Evolutionary conservation across 2,329 filamentous ascomycete species (phyloP).

Genomic region (Penicillium sp.): DNA sequence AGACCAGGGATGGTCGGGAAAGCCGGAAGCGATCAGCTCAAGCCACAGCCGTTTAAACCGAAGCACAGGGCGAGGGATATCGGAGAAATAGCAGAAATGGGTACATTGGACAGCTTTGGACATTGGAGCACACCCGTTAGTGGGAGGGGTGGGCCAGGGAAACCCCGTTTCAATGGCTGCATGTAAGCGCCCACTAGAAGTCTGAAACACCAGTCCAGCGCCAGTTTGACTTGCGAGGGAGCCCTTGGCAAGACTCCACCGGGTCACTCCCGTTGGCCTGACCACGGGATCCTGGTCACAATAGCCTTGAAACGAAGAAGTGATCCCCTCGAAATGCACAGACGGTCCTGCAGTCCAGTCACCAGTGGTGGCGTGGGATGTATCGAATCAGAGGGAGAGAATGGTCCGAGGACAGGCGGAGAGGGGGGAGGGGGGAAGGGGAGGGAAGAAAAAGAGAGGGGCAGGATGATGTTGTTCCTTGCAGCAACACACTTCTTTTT

Average conservation of each 20-base stretch:
- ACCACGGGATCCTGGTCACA: slow-evolving; percentile 1
- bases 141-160: slow-evolving; percentile 6
- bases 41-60: slow-evolving; percentile 21
- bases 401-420: too few species aligned
- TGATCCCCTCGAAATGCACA: slow-evolving; percentile 15
- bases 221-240: slow-evolving; percentile 36
- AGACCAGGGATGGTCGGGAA: slow-evolving; percentile 3
- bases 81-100: slow-evolving; percentile 24
- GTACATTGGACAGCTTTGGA: background rate
- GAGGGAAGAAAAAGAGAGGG: background rate
- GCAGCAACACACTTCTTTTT: background rate
- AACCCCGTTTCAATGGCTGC: slow-evolving; percentile 25
- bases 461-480: background rate
- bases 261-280: slow-evolving; percentile 11
- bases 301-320: slow-evolving; percentile 13
- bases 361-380: slow-evolving; percentile 9
- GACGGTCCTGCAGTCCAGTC: slow-evolving; percentile 22
- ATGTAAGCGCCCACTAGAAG: slow-evolving; percentile 36
- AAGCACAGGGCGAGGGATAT: slow-evolving; percentile 10
- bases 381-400: slow-evolving; percentile 14
- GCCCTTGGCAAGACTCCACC: slow-evolving; percentile 25
- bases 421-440: background rate
- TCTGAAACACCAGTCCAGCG: slow-evolving; percentile 40
- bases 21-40: slow-evolving; percentile 14
- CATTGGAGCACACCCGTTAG: background rate